Evolutionary conservation across 1,284 basidiomycete genomes (phyloP), one percentile per base, ranked within the genome.

Genomic region (Apiotrichum siamense): DNA sequence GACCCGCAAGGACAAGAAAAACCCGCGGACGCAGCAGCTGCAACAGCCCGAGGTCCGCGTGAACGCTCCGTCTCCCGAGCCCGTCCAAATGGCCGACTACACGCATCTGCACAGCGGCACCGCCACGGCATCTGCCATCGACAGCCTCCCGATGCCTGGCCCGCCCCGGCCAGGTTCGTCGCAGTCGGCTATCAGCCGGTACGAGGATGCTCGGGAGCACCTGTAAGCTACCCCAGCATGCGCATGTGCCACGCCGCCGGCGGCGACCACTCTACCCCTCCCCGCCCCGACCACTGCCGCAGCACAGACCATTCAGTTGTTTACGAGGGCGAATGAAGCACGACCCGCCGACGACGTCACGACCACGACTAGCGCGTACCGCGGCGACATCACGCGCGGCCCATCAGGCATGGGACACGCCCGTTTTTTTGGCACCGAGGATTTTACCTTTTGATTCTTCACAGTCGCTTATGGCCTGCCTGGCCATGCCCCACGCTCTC

Each of bases 51-150:
- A 35, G 17, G n/a, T 42, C 9, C 43, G 32, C 32, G 40, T 39
- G 9, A 29, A 23, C 4, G 37, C 44, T 6, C 38, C 46, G 20
- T 42, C 39, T 4, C 47, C 47, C 18, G 41, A 50, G 17, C 58
- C 62, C 32, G 54, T 55, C 18, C 57, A 59, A 26, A 70, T 70
- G 68, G 57, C 60, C 47, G 60, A 57, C 1, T 63, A 57, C 41
- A 63, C 65, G 13, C 68, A 70, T 48, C 55, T 70, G 24, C 65
- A 70, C 58, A 57, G 59, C 40, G 68, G 68, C 12, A 67, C 63
- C 13, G 63, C 62, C 23, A 54, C 56, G 31, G 58, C 59, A 15
- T 52, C 54, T n/a, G 60, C 54, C 11, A 52, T 70, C 12, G 64
- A 62, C 45, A 57, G 60, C 27, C 56, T 70, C 7, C 68, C 68